Conservation (phyloP, 805 yeast genomes). For the Starmerella floricola region DNA sequence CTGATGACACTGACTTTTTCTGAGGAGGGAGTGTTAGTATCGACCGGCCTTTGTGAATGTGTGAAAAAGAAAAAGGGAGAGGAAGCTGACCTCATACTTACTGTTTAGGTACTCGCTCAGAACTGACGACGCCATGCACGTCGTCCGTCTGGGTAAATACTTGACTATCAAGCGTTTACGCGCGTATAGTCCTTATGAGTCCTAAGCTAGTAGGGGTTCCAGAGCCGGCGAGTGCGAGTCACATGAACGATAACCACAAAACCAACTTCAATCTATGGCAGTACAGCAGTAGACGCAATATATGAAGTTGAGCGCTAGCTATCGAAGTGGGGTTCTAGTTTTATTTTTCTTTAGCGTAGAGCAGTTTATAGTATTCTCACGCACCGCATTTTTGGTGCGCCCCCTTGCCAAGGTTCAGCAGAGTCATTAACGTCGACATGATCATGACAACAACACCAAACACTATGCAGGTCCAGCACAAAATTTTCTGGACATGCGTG, state of each 20-base stretch:
- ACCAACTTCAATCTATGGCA: too few species aligned
- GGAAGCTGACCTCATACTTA: slow-evolving; percentile 16
- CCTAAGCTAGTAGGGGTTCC: neutral
- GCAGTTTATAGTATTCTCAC: neutral
- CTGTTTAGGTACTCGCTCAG: slow-evolving; percentile 22
- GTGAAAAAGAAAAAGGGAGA: neutral
- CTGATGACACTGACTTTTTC: slow-evolving; percentile 26
- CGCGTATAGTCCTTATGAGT: too few species aligned
- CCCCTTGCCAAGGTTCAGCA: slow-evolving; percentile 35
- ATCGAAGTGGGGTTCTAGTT: too few species aligned
- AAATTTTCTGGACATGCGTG: slow-evolving; percentile 34
- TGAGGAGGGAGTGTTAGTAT: slow-evolving; percentile 17
- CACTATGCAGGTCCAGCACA: slow-evolving; percentile 46
- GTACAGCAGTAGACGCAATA: too few species aligned
- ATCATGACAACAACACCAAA: slow-evolving; percentile 74
- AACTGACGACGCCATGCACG: slow-evolving; percentile 13
- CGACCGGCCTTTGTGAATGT: too few species aligned
- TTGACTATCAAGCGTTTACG: too few species aligned
- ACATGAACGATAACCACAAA: too few species aligned
- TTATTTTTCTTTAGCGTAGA: too few species aligned
- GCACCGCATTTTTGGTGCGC: slow-evolving; percentile 20
- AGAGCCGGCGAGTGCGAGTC: too few species aligned
- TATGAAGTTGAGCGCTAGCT: too few species aligned
- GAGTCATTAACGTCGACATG: slow-evolving; percentile 66
- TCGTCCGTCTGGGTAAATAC: neutral